Conservation (phyloP, 371 early-diverging fungal genomes). For the Rhizomucor pusillus region DNA sequence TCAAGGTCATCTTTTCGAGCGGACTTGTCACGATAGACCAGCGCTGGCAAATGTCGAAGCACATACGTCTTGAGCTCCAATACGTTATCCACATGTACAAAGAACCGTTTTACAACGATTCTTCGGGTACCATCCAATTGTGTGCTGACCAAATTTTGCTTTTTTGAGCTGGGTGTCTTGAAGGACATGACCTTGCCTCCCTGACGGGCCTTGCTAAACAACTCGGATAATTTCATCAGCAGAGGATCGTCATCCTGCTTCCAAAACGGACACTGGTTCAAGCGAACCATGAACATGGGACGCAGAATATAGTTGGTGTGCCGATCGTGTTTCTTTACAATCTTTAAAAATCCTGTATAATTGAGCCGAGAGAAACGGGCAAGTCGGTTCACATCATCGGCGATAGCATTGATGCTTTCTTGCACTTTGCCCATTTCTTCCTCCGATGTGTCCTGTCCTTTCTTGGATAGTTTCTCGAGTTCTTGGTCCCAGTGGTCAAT, state of each 20-base stretch:
- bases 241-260: slow-evolving; percentile 89
- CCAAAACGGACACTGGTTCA: slow-evolving; percentile 88
- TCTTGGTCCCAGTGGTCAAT: slow-evolving; percentile 63
- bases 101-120: slow-evolving; percentile 73
- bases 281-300: slow-evolving; percentile 83
- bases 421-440: slow-evolving; percentile 62
- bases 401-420: slow-evolving; percentile 78
- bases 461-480: slow-evolving; percentile 21
- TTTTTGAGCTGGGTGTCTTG: slow-evolving; percentile 21
- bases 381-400: slow-evolving; percentile 87
- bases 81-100: slow-evolving; percentile 98
- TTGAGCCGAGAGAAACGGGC: slow-evolving; percentile 93
- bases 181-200: slow-evolving; percentile 67
- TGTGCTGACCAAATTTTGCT: slow-evolving; percentile 20
- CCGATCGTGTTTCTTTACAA: slow-evolving; percentile 97
- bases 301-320: slow-evolving; percentile 83
- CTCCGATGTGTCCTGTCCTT: not conserved
- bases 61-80: slow-evolving; percentile 93
- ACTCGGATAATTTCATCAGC: slow-evolving; percentile 84
- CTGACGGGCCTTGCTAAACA: slow-evolving; percentile 87
- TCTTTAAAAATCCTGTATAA: slow-evolving; percentile 95
- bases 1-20: slow-evolving; percentile 66
- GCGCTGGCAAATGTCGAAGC: slow-evolving; percentile 93
- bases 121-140: slow-evolving; percentile 25
- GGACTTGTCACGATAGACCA: slow-evolving; percentile 82